A percentile compares a stretch with the other conserved stretches of the same genome.
Evolutionary conservation across 305 asterid genomes (phyloP).

Genomic region (Ruellia speciosa): DNA sequence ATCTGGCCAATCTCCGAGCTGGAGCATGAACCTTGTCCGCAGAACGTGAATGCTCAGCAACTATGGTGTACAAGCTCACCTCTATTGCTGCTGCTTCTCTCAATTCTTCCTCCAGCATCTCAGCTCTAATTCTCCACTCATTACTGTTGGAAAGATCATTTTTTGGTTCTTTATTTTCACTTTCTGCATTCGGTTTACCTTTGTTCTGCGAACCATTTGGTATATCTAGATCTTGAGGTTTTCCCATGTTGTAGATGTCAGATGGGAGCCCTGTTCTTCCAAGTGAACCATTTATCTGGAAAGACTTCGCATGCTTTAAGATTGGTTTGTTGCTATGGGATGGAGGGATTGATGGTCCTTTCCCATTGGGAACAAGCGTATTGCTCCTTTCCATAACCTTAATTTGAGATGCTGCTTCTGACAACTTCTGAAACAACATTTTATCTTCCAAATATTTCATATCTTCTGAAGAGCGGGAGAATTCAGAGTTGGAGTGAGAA

Average conservation of each 20-base stretch:
- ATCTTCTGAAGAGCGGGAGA: slow-evolving; percentile 12
- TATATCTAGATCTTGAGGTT: slow-evolving; percentile 32
- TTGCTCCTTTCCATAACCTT: slow-evolving; percentile 31
- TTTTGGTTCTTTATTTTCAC: slow-evolving; percentile 27
- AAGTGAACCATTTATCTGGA: slow-evolving; percentile 30
- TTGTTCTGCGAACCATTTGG: slow-evolving; percentile 26
- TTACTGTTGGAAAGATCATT: slow-evolving; percentile 28
- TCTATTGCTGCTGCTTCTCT: slow-evolving; percentile 78
- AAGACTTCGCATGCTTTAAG: slow-evolving; percentile 53
- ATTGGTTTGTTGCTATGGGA: slow-evolving; percentile 24
- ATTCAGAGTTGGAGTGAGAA: slow-evolving; percentile 7
- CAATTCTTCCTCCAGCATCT: slow-evolving; percentile 80
- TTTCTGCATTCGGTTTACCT: slow-evolving; percentile 19
- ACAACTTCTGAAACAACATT: slow-evolving; percentile 25
- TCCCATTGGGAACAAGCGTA: slow-evolving; percentile 24
- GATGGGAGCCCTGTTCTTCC: slow-evolving; percentile 16
- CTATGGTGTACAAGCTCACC: slow-evolving; percentile 64
- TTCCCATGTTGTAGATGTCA: slow-evolving; percentile 28
- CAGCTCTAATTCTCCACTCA: slow-evolving; percentile 46
- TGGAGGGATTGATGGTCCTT: slow-evolving; percentile 35
- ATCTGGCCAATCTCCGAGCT: slow-evolving; percentile 78
- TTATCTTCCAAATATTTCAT: slow-evolving; percentile 18
- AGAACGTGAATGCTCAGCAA: slow-evolving; percentile 83
- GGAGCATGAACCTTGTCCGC: slow-evolving; percentile 77
- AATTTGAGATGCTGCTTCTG: slow-evolving; percentile 31